Evolutionary conservation across 169 alveolate species (phyloP).

Genomic region (Cyclospora cayetanensis): DNA sequence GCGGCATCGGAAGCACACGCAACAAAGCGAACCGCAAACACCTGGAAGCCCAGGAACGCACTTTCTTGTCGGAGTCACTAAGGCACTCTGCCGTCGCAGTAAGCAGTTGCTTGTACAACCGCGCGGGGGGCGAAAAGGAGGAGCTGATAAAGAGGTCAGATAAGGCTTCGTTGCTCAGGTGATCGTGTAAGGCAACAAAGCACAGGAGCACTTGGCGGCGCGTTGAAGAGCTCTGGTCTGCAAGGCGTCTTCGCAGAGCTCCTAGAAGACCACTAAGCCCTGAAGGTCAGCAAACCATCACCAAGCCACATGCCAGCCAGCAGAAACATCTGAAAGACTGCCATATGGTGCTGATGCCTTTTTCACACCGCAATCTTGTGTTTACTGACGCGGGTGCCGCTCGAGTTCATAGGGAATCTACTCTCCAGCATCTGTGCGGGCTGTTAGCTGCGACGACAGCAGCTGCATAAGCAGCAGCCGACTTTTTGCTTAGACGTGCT

Average conservation of each 20-base stretch:
- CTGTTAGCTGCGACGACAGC: too few relatives aligned
- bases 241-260: slow-evolving; percentile 34
- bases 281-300: not conserved
- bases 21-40: not conserved
- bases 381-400: too few relatives aligned
- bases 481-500: too few relatives aligned
- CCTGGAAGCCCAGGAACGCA: not conserved
- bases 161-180: not conserved
- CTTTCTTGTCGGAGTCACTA: slow-evolving; percentile 53
- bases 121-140: not conserved
- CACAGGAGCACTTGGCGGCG: slow-evolving; percentile 48
- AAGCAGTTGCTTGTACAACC: slow-evolving; percentile 52
- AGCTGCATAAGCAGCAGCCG: too few relatives aligned
- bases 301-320: not conserved
- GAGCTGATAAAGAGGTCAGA: not conserved
- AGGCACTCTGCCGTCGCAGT: slow-evolving; percentile 61
- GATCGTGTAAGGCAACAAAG: slow-evolving; percentile 22
- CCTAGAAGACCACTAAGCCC: slow-evolving; percentile 54
- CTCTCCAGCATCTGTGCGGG: too few relatives aligned
- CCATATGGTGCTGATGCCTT: not conserved
- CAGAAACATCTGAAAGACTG: not conserved
- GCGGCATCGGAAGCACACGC: not conserved
- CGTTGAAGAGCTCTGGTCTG: slow-evolving; percentile 22
- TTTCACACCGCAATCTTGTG: too few relatives aligned
- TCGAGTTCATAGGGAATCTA: too few relatives aligned